Base-by-base conservation (phyloP, 2,329 filamentous ascomycete genomes). In the Tolypocladium amazonense region DNA sequence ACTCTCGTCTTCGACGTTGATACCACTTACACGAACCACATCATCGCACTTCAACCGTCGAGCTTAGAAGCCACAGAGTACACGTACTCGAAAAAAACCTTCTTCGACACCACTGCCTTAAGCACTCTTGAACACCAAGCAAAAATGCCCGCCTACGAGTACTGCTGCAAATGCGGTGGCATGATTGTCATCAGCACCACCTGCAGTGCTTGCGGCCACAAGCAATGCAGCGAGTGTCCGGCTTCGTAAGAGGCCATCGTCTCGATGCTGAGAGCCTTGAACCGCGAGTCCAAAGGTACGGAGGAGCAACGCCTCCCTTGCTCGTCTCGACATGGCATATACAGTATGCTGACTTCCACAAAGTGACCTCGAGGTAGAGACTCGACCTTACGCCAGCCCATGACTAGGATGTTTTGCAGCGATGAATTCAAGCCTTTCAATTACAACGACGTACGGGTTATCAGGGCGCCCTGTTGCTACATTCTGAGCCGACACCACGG, bases 171-270 rank as follows among this genome's bases (percentile, higher is more conserved):
- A 67, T 82, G 80, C 73, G 77, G 77, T 65, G 72, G 75, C 72
- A 79, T 82, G 72, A 80, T 82, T 65, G 80, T 82, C 74, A 82
- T 82, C 73, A 82, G 79, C 77, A 79, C 73, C 69, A 77, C 74
- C 58, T 82, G 80, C 75, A 74, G 71, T 62, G 72, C 74, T 67
- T 82, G 80, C 69, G 72, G 74, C 57, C 80, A 82, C 73, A 70
- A 73, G 64, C 76, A 81, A 67, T 82, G 80, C 77, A 68, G 64
- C 61, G 70, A 76, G 61, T 82, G 80, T 71, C 68, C 73, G 56
- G 63, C 66, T 60, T 72, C 67, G 59, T 74, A 71, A 70, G 65
- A 15, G 18, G 20, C 37, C 50, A 6, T 47, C 33, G 9, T 18
- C 33, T 35, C 50, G 20, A 33, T 35, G 50, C 27, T 30, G 18